Percentiles rank a stretch among this genome's conserved stretches.
Evolutionary conservation across 495 filamentous ascomycete genomes (phyloP).

Genomic region (Xylaria acuta): DNA sequence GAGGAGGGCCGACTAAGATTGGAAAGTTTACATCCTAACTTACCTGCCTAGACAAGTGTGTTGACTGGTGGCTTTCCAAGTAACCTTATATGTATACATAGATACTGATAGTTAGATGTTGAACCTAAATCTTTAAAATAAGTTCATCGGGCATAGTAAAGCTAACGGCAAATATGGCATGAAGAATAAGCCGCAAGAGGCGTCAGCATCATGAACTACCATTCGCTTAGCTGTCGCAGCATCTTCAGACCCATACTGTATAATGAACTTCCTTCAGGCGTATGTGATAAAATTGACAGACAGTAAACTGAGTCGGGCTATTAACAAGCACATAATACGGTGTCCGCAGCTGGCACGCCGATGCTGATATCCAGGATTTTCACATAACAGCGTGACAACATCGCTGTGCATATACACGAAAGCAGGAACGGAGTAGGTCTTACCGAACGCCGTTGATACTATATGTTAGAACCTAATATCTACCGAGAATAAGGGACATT

Average conservation of each 20-base stretch:
- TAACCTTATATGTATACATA: neutral
- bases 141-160: neutral
- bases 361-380: no score
- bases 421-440: neutral
- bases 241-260: neutral
- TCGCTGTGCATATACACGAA: no score
- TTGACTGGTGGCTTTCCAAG: neutral
- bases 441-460: neutral
- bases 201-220: no score
- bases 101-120: neutral
- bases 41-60: no score
- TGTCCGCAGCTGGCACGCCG: no score
- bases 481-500: neutral
- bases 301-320: neutral
- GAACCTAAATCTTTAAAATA: no score
- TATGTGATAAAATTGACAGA: neutral
- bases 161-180: neutral
- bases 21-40: no score
- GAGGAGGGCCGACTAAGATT: no score
- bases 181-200: neutral
- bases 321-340: no score
- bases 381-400: no score
- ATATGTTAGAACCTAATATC: neutral
- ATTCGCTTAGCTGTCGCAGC: neutral
- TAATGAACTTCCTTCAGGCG: neutral